A percentile compares a stretch with the other conserved stretches of the same genome.
Conservation (phyloP, 768 basidiomycete species). For the Mrakia gelida region DNA sequence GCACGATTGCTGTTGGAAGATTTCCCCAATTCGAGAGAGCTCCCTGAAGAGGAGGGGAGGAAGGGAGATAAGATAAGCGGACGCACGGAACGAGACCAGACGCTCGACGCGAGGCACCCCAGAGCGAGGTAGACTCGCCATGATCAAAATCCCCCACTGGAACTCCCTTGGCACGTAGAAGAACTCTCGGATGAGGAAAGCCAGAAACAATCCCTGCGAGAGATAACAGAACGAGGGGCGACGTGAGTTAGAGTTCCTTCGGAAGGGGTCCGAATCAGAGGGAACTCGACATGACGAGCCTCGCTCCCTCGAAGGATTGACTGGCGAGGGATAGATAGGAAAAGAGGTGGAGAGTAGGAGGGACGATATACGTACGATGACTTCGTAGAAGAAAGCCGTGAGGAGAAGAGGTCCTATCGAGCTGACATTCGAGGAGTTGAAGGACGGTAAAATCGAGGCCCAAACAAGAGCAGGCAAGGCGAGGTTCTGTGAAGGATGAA, state of each 20-base stretch:
- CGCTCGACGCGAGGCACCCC: background rate
- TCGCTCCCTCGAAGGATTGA: too few relatives aligned
- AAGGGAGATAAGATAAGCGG: background rate
- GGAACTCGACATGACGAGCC: too few relatives aligned
- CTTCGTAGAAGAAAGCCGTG: background rate
- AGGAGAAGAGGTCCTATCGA: background rate
- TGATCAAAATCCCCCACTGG: conserved; percentile 1
- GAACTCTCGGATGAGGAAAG: background rate
- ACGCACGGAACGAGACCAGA: background rate
- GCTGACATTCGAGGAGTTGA: background rate
- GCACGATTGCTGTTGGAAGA: conserved; percentile 42
- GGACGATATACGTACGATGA: background rate
- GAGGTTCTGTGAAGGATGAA: background rate
- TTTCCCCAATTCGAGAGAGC: conserved; percentile 4
- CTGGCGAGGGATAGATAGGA: too few relatives aligned
- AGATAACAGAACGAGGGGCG: background rate
- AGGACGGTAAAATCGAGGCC: background rate
- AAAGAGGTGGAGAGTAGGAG: too few relatives aligned
- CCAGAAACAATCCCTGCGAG: background rate
- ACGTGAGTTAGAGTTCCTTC: too few relatives aligned
- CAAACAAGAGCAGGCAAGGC: background rate
- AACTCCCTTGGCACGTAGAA: background rate
- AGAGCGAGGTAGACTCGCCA: background rate
- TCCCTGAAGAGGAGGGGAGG: background rate
- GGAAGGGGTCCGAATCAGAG: too few relatives aligned